phyloP scores from a whole-genome alignment of 495 filamentous ascomycete genomes.

The Halenospora varia region DNA sequence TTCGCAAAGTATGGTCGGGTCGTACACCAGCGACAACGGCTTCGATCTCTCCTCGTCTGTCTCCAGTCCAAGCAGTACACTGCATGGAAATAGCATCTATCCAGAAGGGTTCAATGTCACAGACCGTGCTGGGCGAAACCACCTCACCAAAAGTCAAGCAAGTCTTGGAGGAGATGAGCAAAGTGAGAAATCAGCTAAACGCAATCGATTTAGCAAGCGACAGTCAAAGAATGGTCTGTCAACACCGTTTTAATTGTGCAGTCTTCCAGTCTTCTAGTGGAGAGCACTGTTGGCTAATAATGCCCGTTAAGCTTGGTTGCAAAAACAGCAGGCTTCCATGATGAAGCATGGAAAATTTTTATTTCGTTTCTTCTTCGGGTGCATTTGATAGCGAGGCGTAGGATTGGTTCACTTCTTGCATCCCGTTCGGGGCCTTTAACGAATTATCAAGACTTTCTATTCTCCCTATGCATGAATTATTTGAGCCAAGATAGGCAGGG shows the following conservation, averaged over 20 bases:
- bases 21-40: conserved; percentile 65
- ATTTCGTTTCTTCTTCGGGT: conserved; percentile 12
- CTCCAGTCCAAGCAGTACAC: conserved; percentile 68
- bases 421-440: conserved; percentile 16
- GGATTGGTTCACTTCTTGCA: conserved; percentile 21
- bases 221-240: conserved; percentile 88
- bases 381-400: conserved; percentile 25
- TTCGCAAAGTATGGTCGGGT: conserved; percentile 59
- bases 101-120: conserved; percentile 37
- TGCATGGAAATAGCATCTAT: conserved; percentile 44
- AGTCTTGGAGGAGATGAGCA: conserved; percentile 31
- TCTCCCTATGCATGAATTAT: background rate
- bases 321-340: background rate
- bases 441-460: conserved; percentile 15
- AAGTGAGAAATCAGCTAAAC: conserved; percentile 50
- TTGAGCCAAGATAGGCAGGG: conserved; percentile 1
- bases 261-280: background rate
- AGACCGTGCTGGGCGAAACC: conserved; percentile 46
- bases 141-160: conserved; percentile 50
- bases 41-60: conserved; percentile 70
- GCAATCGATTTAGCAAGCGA: conserved; percentile 83
- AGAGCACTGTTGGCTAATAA: background rate
- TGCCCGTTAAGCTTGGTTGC: background rate
- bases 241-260: conserved; percentile 61
- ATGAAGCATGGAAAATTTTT: background rate